Conservation (phyloP, 805 yeast species). For the Ogataea chonburiensis region DNA sequence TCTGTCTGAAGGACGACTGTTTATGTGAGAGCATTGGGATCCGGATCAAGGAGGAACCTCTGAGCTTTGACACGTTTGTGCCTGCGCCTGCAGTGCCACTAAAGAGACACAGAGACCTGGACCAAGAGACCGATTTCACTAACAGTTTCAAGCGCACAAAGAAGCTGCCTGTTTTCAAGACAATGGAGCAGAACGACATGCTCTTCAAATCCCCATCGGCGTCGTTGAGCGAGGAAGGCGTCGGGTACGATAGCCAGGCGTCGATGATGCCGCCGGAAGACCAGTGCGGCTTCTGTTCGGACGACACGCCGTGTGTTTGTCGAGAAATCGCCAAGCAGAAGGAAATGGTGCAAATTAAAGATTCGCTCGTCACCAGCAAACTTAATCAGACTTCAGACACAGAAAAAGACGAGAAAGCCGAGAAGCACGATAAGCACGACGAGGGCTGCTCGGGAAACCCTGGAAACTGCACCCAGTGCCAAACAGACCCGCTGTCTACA, state of each 20-base stretch:
- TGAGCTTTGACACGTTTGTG: slow-evolving; percentile 35
- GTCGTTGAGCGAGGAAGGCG: slow-evolving; percentile 20
- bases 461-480: slow-evolving; percentile 83
- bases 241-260: slow-evolving; percentile 13
- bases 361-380: slow-evolving; percentile 22
- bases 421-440: slow-evolving; percentile 12
- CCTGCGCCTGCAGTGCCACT: slow-evolving; percentile 71
- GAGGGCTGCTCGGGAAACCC: slow-evolving; percentile 81
- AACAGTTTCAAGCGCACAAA: slow-evolving; percentile 34
- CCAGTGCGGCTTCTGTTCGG: slow-evolving; percentile 92
- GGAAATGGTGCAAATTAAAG: slow-evolving; percentile 25
- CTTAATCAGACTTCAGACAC: too few species aligned
- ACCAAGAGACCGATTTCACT: slow-evolving; percentile 58
- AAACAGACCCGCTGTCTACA: slow-evolving; percentile 82
- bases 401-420: slow-evolving; percentile 1
- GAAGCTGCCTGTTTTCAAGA: slow-evolving; percentile 24
- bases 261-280: slow-evolving; percentile 44
- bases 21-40: slow-evolving; percentile 57
- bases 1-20: slow-evolving; percentile 69
- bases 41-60: slow-evolving; percentile 25
- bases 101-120: slow-evolving; percentile 34
- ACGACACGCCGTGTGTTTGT: slow-evolving; percentile 89
- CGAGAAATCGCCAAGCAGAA: slow-evolving; percentile 67
- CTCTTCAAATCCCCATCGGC: slow-evolving; percentile 27
- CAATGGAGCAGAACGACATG: slow-evolving; percentile 27